Base-by-base conservation (phyloP, 2,329 filamentous ascomycete genomes). In the Aspergillus quadrilineatus region DNA sequence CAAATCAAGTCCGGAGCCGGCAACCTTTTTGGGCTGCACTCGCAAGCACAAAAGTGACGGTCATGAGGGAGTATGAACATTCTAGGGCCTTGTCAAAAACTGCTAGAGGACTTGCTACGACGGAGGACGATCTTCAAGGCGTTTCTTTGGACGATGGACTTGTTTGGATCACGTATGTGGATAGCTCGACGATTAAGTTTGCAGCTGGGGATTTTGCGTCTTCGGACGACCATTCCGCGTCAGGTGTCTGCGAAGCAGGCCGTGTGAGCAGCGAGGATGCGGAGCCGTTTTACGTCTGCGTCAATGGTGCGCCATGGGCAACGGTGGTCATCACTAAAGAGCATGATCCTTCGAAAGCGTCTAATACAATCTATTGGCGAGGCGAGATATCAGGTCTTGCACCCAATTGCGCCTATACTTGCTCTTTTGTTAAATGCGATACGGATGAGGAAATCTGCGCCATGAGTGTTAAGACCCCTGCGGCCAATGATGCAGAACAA, bases 1-100 rank as follows among this genome's bases (percentile, higher is more conserved):
- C 90, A 69, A 92, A 91, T 57, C 90, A 94, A 74, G 91, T 96
- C 64, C 84, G 92, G 73, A 90, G 91, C 72, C 87, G 91, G 69
- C 92, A 97, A 76, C 92, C 92, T 48, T 84, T 97, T 63, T 97
- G 92, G 92, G 91, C 92, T 62, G 92, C 92, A 47, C 84, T 97
- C 65, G 92, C 92, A 50, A 96, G 91, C 77, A 96, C 92, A 69
- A 97, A 97, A 81, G 92, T 97, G 71, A 93, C 94, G 66, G 91
- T 96, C 76, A 87, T 95, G 69, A 94, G 96, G 77, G 92, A 92
- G 75, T 90, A 90, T 66, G 89, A 92, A 75, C 84, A 95, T 71
- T 93, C 89, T 75, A 78, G 83, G 63, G 74, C 72, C 52, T 63
- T 72, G 46, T 74, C 71, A 8, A 74, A 73, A 64, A 73, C 71